Conservation (phyloP, 371 early-diverging fungal species). For the Lichtheimia ramosa region DNA sequence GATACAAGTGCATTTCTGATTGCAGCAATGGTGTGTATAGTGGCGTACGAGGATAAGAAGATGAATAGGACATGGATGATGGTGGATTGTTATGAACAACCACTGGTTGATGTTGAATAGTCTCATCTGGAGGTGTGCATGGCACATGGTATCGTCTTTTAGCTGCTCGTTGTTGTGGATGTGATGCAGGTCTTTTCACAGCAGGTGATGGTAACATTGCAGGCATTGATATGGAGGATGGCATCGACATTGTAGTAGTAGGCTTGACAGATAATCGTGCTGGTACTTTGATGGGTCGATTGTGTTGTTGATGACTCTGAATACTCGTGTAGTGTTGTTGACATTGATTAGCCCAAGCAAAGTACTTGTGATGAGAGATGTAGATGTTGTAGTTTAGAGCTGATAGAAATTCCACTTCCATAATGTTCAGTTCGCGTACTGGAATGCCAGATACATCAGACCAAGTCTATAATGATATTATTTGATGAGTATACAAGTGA, state of each 20-base stretch:
- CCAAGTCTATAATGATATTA: conserved; percentile 56
- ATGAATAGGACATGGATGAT: not conserved
- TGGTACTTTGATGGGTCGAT: conserved; percentile 16
- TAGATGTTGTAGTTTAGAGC: conserved; percentile 56
- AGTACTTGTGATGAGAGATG: conserved; percentile 36
- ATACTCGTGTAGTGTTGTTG: conserved; percentile 8
- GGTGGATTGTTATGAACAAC: not conserved
- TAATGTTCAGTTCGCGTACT: conserved; percentile 63
- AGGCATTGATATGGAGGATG: conserved; percentile 15
- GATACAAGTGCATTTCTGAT: not conserved
- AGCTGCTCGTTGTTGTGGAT: not conserved
- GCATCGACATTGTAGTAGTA: conserved; percentile 3
- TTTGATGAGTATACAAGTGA: not conserved
- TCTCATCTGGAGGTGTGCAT: conserved; percentile 19
- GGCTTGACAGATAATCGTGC: conserved; percentile 5
- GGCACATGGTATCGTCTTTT: conserved; percentile 15
- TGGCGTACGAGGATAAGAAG: conserved; percentile 14
- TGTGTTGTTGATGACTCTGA: conserved; percentile 1
- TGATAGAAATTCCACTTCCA: conserved; percentile 74
- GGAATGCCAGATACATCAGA: conserved; percentile 69
- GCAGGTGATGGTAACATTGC: conserved; percentile 10
- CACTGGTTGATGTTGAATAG: conserved; percentile 1
- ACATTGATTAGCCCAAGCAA: conserved; percentile 40
- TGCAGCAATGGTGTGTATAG: conserved; percentile 9
- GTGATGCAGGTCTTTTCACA: conserved; percentile 10